These are phyloP conservation scores for Colletotrichum higginsianum DNA, from an alignment of 2,329 filamentous ascomycete species.

Conservation along the genomic window DNA sequence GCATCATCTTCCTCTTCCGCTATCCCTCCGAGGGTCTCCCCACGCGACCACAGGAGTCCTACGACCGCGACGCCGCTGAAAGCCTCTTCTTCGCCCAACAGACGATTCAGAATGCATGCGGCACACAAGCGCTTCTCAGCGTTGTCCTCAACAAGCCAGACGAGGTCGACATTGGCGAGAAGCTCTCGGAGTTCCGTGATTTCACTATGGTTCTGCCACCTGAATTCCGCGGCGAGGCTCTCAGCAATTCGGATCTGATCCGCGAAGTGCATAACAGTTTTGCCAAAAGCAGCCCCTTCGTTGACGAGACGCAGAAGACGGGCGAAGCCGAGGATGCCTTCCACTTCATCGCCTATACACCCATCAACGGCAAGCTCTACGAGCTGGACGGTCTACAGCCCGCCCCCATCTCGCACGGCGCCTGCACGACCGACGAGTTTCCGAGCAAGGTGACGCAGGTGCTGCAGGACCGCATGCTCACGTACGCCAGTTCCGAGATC, in stretches of 20 bases:
- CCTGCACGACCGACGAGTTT: conserved; percentile 80
- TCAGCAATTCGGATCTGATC: conserved; percentile 77
- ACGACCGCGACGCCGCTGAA: conserved; percentile 82
- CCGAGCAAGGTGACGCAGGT: conserved; percentile 88
- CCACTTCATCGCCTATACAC: conserved; percentile 97
- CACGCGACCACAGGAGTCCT: conserved; percentile 58
- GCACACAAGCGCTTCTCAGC: conserved; percentile 93
- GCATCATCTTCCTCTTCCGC: conserved; percentile 99
- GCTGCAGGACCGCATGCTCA: conserved; percentile 83
- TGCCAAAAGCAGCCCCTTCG: conserved; percentile 89
- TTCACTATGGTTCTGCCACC: conserved; percentile 89
- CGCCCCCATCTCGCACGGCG: conserved; percentile 89
- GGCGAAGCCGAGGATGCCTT: conserved; percentile 89
- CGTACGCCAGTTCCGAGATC: conserved; percentile 91
- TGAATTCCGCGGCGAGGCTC: conserved; percentile 75
- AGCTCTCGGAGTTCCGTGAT: conserved; percentile 84
- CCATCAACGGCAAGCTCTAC: conserved; percentile 85
- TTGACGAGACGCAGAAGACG: conserved; percentile 86
- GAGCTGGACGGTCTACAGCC: conserved; percentile 96
- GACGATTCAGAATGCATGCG: conserved; percentile 98
- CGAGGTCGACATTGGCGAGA: conserved; percentile 79
- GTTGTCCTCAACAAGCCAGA: conserved; percentile 89
- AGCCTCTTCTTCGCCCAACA: conserved; percentile 94
- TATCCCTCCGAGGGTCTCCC: conserved; percentile 81
- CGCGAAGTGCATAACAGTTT: conserved; percentile 91